Conservation (phyloP, 75 land plant species). For the Selaginella tamariscina region DNA sequence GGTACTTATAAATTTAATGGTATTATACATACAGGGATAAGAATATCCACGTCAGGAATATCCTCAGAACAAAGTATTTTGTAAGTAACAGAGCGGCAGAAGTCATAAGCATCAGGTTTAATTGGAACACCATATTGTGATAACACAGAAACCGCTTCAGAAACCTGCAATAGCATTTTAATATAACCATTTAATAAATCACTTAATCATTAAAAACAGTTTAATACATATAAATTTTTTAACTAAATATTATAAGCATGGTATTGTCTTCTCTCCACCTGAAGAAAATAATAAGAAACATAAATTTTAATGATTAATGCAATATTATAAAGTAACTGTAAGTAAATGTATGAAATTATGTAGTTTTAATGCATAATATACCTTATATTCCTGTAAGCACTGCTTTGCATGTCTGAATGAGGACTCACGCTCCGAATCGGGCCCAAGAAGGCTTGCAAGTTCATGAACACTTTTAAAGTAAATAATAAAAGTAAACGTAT, state of each 20-base stretch:
- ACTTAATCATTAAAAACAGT: too few relatives aligned
- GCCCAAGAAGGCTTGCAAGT: constrained; percentile 25
- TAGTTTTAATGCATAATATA: too few relatives aligned
- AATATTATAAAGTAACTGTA: too few relatives aligned
- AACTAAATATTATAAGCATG: too few relatives aligned
- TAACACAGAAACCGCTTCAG: constrained; percentile 23
- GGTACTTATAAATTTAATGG: neutral
- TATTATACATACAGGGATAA: neutral
- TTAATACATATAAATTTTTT: too few relatives aligned
- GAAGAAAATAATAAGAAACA: too few relatives aligned
- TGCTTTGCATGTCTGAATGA: constrained; percentile 26
- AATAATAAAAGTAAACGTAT: too few relatives aligned
- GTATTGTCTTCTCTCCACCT: too few relatives aligned
- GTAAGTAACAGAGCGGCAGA: constrained; percentile 20
- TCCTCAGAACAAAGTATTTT: constrained; percentile 18
- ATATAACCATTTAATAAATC: neutral
- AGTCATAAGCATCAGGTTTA: constrained; percentile 15
- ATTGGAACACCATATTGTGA: constrained; percentile 26
- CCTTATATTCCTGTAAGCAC: constrained; percentile 27
- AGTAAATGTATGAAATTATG: too few relatives aligned
- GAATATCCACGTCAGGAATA: neutral
- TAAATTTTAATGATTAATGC: too few relatives aligned
- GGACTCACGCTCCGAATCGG: constrained; percentile 21
- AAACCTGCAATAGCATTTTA: neutral
- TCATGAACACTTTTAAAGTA: constrained; percentile 33